Conservation (phyloP, 2,329 filamentous ascomycete species). For the Trichoderma sp. region DNA sequence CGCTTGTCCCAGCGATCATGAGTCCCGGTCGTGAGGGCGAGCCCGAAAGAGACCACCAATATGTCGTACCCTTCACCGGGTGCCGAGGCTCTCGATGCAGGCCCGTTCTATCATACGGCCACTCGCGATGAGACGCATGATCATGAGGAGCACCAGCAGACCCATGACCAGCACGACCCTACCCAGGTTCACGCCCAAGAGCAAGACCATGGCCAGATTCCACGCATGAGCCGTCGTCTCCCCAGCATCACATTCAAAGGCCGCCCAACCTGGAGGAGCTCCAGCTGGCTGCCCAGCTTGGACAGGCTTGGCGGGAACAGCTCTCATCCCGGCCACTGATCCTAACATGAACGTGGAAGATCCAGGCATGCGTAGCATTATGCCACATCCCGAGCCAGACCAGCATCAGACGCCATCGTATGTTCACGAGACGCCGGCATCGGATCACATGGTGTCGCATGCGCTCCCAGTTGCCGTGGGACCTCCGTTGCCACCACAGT, state of each 20-base stretch:
- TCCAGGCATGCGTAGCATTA: slow-evolving; percentile 41
- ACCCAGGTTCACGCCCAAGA: slow-evolving; percentile 31
- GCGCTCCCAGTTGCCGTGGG: slow-evolving; percentile 36
- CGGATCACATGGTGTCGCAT: slow-evolving; percentile 38
- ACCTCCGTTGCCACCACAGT: slow-evolving; percentile 38
- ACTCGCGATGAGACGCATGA: slow-evolving; percentile 33
- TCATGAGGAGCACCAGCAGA: slow-evolving; percentile 21
- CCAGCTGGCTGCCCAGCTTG: slow-evolving; percentile 56
- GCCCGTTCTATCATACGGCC: slow-evolving; percentile 44
- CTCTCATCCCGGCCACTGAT: slow-evolving; percentile 49
- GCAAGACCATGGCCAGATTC: slow-evolving; percentile 33
- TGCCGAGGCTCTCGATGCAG: slow-evolving; percentile 42
- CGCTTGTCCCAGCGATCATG: slow-evolving; percentile 26
- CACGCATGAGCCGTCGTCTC: slow-evolving; percentile 35
- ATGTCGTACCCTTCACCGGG: slow-evolving; percentile 47
- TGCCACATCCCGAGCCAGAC: slow-evolving; percentile 41
- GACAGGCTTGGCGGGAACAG: slow-evolving; percentile 47
- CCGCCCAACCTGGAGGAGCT: slow-evolving; percentile 53
- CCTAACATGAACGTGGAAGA: slow-evolving; percentile 44
- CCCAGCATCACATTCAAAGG: slow-evolving; percentile 42
- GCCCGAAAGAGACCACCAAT: slow-evolving; percentile 35
- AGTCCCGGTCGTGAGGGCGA: slow-evolving; percentile 35
- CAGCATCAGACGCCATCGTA: slow-evolving; percentile 38
- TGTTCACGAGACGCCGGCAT: slow-evolving; percentile 36
- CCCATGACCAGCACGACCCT: slow-evolving; percentile 30